Percentiles rank a stretch among this genome's conserved stretches.
These are phyloP conservation scores for Pilasporangium apinafurcum DNA, from an alignment of 352 stramenopile species.

Conservation along the genomic window DNA sequence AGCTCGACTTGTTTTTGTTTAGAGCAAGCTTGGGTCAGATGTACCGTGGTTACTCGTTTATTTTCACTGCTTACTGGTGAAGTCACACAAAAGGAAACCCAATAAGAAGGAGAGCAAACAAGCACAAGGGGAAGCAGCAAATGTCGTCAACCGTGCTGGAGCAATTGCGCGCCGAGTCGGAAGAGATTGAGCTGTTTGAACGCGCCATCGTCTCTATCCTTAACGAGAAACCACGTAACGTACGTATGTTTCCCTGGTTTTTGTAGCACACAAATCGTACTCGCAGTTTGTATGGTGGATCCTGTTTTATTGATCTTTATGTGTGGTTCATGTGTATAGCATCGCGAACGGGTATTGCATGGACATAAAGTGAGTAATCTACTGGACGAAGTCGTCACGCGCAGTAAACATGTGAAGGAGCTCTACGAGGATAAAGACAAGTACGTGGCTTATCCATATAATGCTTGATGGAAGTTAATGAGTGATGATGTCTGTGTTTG, in stretches of 20 bases:
- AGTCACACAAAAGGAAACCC: conserved; percentile 1
- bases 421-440: conserved; percentile 82
- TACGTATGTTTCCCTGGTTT: conserved; percentile 27
- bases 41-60: too few relatives aligned
- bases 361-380: conserved; percentile 82
- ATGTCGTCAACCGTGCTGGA: conserved; percentile 87
- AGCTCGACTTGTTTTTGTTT: too few relatives aligned
- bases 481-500: not conserved
- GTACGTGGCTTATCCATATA: conserved; percentile 17
- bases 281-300: not conserved
- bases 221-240: conserved; percentile 74
- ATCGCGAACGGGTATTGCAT: conserved; percentile 71
- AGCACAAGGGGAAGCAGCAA: too few relatives aligned
- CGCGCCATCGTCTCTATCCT: conserved; percentile 65
- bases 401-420: conserved; percentile 65
- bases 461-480: not conserved
- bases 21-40: too few relatives aligned
- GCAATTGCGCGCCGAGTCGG: conserved; percentile 72
- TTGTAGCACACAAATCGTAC: not conserved
- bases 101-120: not conserved
- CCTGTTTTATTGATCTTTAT: not conserved
- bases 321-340: conserved; percentile 19
- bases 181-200: conserved; percentile 77
- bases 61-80: too few relatives aligned
- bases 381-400: conserved; percentile 59